A percentile compares a stretch with the other conserved stretches of the same genome.
Evolutionary conservation across 148 eudicot genomes (phyloP).

Genomic region (Silene uniflora): DNA sequence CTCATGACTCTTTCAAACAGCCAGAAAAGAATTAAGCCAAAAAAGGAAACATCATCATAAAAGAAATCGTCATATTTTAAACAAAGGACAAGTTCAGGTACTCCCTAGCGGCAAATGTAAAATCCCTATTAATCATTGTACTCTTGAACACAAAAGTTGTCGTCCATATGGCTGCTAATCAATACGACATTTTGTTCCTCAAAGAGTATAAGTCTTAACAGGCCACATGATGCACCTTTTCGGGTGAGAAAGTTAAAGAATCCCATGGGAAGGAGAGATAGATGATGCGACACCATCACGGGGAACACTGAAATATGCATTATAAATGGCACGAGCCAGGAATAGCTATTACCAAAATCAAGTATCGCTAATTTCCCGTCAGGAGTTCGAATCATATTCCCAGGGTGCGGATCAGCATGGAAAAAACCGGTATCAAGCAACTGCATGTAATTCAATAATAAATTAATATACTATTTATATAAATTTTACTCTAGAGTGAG

Average conservation of each 20-base stretch:
- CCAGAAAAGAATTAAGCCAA: not conserved
- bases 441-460: slow-evolving; percentile 40
- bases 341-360: slow-evolving; percentile 71
- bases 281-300: too few relatives aligned
- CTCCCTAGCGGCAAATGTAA: not conserved
- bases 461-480: slow-evolving; percentile 7
- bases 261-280: too few relatives aligned
- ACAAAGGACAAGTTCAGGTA: not conserved
- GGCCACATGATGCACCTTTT: slow-evolving; percentile 8
- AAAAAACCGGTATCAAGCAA: slow-evolving; percentile 98
- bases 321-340: not conserved
- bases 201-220: not conserved
- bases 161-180: not conserved
- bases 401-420: slow-evolving; percentile 99
- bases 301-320: not conserved
- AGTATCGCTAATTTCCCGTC: slow-evolving; percentile 94
- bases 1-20: not conserved
- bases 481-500: slow-evolving; percentile 1
- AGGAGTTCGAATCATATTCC: slow-evolving; percentile 93
- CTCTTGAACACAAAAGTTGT: not conserved
- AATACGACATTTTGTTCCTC: not conserved
- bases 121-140: not conserved
- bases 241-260: too few relatives aligned
- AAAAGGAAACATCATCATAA: not conserved
- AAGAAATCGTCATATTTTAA: not conserved